phyloP scores from a whole-genome alignment of 2,329 filamentous ascomycete genomes.

The Lecanoromycetidae sp. region DNA sequence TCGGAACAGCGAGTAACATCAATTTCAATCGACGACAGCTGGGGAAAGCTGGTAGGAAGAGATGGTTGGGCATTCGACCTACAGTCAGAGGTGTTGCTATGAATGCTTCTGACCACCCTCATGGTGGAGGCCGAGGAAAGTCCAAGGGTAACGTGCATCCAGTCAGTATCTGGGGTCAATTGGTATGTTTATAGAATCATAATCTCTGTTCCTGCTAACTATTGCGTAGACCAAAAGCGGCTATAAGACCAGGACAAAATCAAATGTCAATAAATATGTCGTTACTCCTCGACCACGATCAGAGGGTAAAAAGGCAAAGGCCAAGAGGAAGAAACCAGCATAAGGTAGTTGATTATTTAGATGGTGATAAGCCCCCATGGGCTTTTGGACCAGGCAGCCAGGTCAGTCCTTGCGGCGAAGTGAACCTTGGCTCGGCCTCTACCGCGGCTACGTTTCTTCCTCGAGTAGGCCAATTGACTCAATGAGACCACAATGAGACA shows the following conservation, averaged over 20 bases:
- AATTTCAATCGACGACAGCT: constrained; percentile 82
- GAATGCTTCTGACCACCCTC: constrained; percentile 97
- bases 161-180: constrained; percentile 82
- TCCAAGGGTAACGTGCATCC: constrained; percentile 96
- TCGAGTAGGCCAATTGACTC: too few relatives aligned
- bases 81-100: constrained; percentile 96
- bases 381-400: too few relatives aligned
- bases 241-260: constrained; percentile 82
- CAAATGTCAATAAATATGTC: constrained; percentile 85
- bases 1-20: constrained; percentile 87
- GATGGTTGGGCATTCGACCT: constrained; percentile 88
- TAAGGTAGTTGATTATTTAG: not conserved
- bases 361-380: too few relatives aligned
- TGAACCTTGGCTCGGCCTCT: too few relatives aligned
- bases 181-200: constrained; percentile 9
- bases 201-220: constrained; percentile 7
- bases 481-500: too few relatives aligned
- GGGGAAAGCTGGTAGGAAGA: constrained; percentile 85
- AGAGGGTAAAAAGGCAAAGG: constrained; percentile 60
- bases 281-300: constrained; percentile 74
- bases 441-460: too few relatives aligned
- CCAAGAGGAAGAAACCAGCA: constrained; percentile 14
- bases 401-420: too few relatives aligned
- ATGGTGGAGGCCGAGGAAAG: constrained; percentile 97
- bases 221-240: constrained; percentile 39